Evolutionary conservation across 345 rosid species (phyloP).

Genomic region (Camelina hispida): DNA sequence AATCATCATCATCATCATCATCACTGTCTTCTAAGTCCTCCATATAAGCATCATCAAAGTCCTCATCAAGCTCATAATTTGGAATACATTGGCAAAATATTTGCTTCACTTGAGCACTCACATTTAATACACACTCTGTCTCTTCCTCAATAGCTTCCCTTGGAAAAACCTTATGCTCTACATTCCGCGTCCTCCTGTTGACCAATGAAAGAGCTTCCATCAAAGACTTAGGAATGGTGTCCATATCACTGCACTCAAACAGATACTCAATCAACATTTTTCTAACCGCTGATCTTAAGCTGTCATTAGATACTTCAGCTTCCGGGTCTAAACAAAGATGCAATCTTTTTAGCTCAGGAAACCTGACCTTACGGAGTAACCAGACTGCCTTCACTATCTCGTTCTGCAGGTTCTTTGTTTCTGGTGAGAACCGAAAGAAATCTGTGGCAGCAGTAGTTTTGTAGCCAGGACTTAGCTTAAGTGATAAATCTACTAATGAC

Average conservation of each 20-base stretch:
- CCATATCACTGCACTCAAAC: slow-evolving; percentile 73
- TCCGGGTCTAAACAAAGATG: slow-evolving; percentile 61
- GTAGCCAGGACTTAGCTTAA: slow-evolving; percentile 50
- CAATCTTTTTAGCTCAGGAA: slow-evolving; percentile 59
- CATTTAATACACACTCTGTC: slow-evolving; percentile 65
- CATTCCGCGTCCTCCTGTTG: slow-evolving; percentile 50
- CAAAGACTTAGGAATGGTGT: slow-evolving; percentile 63
- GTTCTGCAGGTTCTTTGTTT: slow-evolving; percentile 60
- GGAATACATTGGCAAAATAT: slow-evolving; percentile 65
- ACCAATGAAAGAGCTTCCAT: slow-evolving; percentile 63
- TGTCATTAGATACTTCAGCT: slow-evolving; percentile 49
- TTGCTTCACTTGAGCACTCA: slow-evolving; percentile 81
- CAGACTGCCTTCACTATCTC: slow-evolving; percentile 73
- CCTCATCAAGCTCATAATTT: slow-evolving; percentile 57
- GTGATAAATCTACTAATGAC: slow-evolving; percentile 65
- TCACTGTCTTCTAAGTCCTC: slow-evolving; percentile 77
- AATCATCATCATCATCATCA: slow-evolving; percentile 47
- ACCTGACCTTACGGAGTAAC: slow-evolving; percentile 56
- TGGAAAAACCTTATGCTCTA: slow-evolving; percentile 40
- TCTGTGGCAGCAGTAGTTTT: slow-evolving; percentile 40
- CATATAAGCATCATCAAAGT: slow-evolving; percentile 71
- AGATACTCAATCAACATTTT: slow-evolving; percentile 68
- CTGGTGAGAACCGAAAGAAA: slow-evolving; percentile 59
- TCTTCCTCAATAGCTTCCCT: slow-evolving; percentile 65
- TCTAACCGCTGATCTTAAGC: slow-evolving; percentile 60